Evolutionary conservation across 1,139 yeast species (phyloP), one percentile per base, ranked within the genome.

Genomic region (Geotrichum bryndzae): DNA sequence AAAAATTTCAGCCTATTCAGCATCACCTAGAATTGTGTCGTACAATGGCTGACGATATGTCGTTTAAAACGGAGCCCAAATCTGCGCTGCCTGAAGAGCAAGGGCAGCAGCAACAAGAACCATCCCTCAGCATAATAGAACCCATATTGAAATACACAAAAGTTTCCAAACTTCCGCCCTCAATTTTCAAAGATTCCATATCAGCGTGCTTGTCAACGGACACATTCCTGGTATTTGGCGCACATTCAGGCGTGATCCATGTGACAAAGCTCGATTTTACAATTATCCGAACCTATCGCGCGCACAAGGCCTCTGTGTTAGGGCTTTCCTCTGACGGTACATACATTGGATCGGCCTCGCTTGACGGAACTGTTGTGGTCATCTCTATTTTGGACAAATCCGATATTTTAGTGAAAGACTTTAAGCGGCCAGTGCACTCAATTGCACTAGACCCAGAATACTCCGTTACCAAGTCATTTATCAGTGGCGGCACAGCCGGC

Each of bases 401-500:
- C 29, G 94, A 87, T 67, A 82, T 88, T 2, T 79, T 83, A 0
- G 91, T 90, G 1, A 87, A 84, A 67, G 96, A 91, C 73, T 89
- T 90, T 73, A 87, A 88, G 69, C 77, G 98, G 45, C 98, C 98
- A 0, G 83, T 94, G 0, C 96, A 91, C 71, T 85, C 96, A 0
- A 95, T 92, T 2, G 88, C 91, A 0, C 73, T 94, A 4, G 96
- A 89, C 66, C 83, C 84, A 18, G 83, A 86, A 64, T 94, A 88
- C 71, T 72, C 73, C 52, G 23, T 25, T 1, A 80, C 85, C 0
- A 82, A 84, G 61, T 81, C 87, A 11, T 91, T 90, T 67, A 79
- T 90, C 0, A 86, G 91, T 50, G 98, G 98, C 2, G 98, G 97
- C 0, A 90, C 87, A 78, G 87, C 94, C n/a, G 97, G 97, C 0